These are phyloP conservation scores for Entonaema liquescens DNA, from an alignment of 495 filamentous ascomycete species.

Conservation along the genomic window DNA sequence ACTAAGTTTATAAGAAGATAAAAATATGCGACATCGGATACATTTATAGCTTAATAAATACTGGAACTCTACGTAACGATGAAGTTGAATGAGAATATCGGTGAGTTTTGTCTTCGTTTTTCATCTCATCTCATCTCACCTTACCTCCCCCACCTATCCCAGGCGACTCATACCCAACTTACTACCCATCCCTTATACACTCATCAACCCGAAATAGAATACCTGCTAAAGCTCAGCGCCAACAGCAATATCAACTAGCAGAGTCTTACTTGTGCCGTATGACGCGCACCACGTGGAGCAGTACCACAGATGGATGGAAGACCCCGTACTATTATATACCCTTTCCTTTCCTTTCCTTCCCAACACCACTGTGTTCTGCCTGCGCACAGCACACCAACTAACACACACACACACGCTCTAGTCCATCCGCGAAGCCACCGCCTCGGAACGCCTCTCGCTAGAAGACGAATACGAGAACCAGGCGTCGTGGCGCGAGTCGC, in stretches of 20 bases:
- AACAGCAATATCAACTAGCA: conserved; percentile 71
- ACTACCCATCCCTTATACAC: background rate
- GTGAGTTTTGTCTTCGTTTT: conserved; percentile 37
- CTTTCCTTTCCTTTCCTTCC: background rate
- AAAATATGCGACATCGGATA: background rate
- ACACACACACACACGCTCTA: conserved; percentile 39
- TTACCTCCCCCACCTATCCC: background rate
- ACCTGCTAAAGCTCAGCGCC: background rate
- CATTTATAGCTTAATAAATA: background rate
- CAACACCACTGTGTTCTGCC: no score
- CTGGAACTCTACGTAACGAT: conserved; percentile 24
- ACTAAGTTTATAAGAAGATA: background rate
- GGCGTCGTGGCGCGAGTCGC: conserved; percentile 75
- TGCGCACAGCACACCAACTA: background rate
- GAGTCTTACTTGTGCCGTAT: conserved; percentile 82
- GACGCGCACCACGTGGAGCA: conserved; percentile 78
- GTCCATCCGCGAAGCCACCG: conserved; percentile 83
- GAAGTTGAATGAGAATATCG: conserved; percentile 56
- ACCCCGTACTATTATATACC: conserved; percentile 69
- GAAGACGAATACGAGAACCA: conserved; percentile 89
- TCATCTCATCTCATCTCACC: background rate
- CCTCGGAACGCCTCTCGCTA: conserved; percentile 80
- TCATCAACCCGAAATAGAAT: background rate
- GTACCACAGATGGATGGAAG: conserved; percentile 93
- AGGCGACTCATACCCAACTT: background rate